Percentiles rank a stretch among this genome's conserved stretches.
Conservation (phyloP, 345 rosid genomes). For the Luvunga scandens region DNA sequence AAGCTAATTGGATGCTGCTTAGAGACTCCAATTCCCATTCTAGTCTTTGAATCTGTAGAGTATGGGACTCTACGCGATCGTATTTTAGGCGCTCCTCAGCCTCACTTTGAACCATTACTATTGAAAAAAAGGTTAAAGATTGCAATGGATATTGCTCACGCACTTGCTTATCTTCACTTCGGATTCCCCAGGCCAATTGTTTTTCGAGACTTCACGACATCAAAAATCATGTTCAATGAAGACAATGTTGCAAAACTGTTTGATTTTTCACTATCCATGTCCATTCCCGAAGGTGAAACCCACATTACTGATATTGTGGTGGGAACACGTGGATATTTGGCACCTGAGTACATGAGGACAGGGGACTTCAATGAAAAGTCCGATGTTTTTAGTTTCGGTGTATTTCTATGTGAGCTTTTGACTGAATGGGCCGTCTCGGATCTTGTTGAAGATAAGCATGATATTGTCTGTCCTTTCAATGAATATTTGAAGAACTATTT, state of each 20-base stretch:
- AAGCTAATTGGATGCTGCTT: neutral
- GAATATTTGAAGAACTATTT: neutral
- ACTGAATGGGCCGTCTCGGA: neutral
- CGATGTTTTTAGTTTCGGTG: slow-evolving; percentile 20
- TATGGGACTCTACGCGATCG: no score
- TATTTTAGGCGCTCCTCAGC: no score
- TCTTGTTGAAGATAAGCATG: no score
- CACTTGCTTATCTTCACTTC: slow-evolving; percentile 16
- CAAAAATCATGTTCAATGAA: neutral
- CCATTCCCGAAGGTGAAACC: slow-evolving; percentile 26
- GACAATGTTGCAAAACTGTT: slow-evolving; percentile 15
- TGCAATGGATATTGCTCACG: slow-evolving; percentile 13
- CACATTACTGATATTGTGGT: neutral
- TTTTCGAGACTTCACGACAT: slow-evolving; percentile 1
- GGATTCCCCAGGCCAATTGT: slow-evolving; percentile 21
- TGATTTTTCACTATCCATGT: neutral
- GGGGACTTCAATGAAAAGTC: neutral
- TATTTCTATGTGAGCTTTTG: neutral
- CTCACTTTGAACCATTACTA: neutral
- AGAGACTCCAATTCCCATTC: neutral
- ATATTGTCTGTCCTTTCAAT: no score
- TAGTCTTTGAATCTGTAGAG: neutral
- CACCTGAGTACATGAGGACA: slow-evolving; percentile 5
- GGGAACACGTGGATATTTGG: neutral
- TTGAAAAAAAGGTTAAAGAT: neutral